These are phyloP conservation scores for Vigna unguiculata DNA, from an alignment of 306 rosid species.

Conservation along the genomic window DNA sequence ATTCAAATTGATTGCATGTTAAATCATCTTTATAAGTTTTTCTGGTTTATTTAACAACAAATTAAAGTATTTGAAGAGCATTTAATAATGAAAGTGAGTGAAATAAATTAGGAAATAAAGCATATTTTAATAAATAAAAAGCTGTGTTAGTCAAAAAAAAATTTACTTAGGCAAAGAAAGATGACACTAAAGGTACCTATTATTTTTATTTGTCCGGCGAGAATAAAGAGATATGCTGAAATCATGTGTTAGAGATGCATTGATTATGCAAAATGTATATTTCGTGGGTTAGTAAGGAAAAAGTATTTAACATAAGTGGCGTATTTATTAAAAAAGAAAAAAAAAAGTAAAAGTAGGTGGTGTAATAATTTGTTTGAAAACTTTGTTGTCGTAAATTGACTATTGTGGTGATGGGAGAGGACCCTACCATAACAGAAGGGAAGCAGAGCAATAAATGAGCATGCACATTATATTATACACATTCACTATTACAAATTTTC, in stretches of 20 bases:
- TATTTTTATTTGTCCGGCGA: neutral
- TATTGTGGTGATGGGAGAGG: neutral
- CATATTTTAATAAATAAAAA: too few relatives aligned
- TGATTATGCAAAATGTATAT: neutral
- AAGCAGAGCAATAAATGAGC: neutral
- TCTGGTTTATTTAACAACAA: too few relatives aligned
- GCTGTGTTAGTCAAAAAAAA: too few relatives aligned
- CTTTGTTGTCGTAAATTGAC: conserved; percentile 12
- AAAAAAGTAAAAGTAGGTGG: neutral
- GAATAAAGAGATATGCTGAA: neutral
- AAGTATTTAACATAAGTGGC: neutral
- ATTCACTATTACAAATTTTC: neutral
- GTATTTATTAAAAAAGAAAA: neutral
- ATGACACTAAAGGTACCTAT: too few relatives aligned
- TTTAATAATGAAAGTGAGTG: too few relatives aligned
- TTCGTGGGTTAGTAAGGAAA: neutral
- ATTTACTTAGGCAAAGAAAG: too few relatives aligned
- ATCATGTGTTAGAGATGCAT: neutral
- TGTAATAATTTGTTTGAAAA: neutral
- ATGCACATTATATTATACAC: neutral
- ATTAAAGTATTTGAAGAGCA: too few relatives aligned
- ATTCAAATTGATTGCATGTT: too few relatives aligned
- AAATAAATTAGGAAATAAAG: too few relatives aligned
- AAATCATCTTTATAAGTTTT: too few relatives aligned
- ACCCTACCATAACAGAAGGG: conserved; percentile 9